Conservation (phyloP, 805 yeast species). For the Lipomyces starkeyi region DNA sequence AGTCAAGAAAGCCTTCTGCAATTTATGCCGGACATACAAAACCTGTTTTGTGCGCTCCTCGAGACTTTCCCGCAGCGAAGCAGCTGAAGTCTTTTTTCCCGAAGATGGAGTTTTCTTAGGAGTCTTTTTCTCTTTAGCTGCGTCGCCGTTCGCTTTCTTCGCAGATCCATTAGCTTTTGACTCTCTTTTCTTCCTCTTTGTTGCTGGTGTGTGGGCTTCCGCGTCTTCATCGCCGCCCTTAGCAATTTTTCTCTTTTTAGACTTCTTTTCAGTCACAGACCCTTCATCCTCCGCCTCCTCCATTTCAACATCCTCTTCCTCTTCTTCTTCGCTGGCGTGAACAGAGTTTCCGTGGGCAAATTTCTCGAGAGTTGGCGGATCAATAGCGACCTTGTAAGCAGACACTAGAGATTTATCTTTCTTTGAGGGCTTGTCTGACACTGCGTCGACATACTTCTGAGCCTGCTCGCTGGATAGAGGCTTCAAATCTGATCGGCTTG, state of each 20-base stretch:
- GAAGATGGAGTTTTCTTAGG: conserved; percentile 21
- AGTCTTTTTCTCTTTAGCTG: conserved; percentile 26
- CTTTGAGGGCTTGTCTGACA: conserved; percentile 36
- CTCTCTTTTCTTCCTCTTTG: conserved; percentile 12
- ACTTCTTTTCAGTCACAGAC: conserved; percentile 25
- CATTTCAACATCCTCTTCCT: conserved; percentile 43
- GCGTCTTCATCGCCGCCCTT: conserved; percentile 8
- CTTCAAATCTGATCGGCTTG: conserved; percentile 58
- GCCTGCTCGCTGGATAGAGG: conserved; percentile 53
- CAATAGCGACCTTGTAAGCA: conserved; percentile 62
- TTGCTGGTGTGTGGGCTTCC: conserved; percentile 7
- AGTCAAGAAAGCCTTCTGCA: conserved; percentile 44
- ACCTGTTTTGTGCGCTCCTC: conserved; percentile 39
- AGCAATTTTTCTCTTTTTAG: conserved; percentile 36
- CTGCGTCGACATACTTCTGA: conserved; percentile 46
- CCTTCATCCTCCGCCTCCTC: conserved; percentile 42
- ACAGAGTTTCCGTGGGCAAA: conserved; percentile 41
- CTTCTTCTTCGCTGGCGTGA: conserved; percentile 44
- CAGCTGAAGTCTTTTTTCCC: conserved; percentile 5
- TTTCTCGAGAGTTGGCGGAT: conserved; percentile 57
- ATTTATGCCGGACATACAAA: conserved; percentile 43
- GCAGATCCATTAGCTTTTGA: conserved; percentile 4
- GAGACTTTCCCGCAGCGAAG: conserved; percentile 17
- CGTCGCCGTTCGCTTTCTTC: conserved; percentile 28
- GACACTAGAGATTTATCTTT: conserved; percentile 53